Conservation (phyloP, 495 filamentous ascomycete genomes). For the Aeminium ludgeri region DNA sequence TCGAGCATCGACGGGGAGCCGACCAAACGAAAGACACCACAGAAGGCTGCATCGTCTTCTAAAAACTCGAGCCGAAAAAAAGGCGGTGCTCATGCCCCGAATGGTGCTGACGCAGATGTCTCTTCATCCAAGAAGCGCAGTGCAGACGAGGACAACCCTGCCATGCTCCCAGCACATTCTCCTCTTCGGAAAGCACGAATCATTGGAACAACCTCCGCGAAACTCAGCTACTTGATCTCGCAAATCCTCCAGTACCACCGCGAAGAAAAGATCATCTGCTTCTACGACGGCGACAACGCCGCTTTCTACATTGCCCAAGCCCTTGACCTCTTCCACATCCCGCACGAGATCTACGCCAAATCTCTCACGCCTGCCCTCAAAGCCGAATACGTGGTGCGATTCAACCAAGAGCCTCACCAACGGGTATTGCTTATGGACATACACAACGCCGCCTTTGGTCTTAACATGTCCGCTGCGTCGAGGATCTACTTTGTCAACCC, state of each 20-base stretch:
- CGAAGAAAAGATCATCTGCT: constrained; percentile 75
- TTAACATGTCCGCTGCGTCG: constrained; percentile 67
- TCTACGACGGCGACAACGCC: constrained; percentile 76
- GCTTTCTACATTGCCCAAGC: constrained; percentile 56
- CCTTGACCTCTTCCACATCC: constrained; percentile 40
- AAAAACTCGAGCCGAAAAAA: constrained; percentile 1
- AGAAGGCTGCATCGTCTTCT: constrained; percentile 8
- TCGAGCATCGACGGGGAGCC: constrained; percentile 19
- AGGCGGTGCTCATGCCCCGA: background rate
- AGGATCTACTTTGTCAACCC: constrained; percentile 88
- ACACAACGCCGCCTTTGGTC: constrained; percentile 66
- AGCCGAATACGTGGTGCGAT: constrained; percentile 57
- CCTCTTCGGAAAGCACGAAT: constrained; percentile 45
- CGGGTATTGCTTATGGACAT: constrained; percentile 84
- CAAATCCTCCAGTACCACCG: constrained; percentile 46
- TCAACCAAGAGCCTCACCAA: constrained; percentile 45
- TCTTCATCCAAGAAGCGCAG: too few relatives aligned
- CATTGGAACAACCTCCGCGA: constrained; percentile 67
- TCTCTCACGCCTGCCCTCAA: constrained; percentile 42
- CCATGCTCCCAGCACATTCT: constrained; percentile 23
- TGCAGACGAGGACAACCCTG: background rate
- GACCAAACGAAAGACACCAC: background rate
- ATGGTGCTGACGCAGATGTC: too few relatives aligned
- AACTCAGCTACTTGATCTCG: constrained; percentile 73
- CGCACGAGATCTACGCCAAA: constrained; percentile 54